Conservation (phyloP, 345 rosid species). For the Arabis hirsuta region DNA sequence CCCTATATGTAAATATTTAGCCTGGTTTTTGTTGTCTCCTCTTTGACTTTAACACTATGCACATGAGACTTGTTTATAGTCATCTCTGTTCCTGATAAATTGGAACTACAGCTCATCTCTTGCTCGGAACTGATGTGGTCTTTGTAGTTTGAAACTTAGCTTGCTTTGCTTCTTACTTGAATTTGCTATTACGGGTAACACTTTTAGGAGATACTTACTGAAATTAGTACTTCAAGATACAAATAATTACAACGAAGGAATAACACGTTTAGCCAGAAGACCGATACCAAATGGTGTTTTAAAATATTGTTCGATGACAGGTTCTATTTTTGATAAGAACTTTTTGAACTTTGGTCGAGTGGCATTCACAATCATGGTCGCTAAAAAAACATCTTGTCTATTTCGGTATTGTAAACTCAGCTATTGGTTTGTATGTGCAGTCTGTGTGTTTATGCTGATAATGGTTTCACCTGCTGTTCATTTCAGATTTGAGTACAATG, state of each 20-base stretch:
- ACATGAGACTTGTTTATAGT: background rate
- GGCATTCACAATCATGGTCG: background rate
- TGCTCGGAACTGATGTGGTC: background rate
- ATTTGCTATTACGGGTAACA: too few relatives aligned
- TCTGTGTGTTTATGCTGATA: background rate
- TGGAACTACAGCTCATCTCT: background rate
- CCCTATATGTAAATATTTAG: background rate
- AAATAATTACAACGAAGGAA: background rate
- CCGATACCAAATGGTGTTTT: background rate
- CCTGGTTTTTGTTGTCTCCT: background rate
- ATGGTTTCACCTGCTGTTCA: slow-evolving; percentile 19
- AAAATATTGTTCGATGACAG: background rate
- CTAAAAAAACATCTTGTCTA: background rate
- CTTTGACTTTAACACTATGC: slow-evolving; percentile 4
- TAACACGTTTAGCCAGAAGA: too few relatives aligned
- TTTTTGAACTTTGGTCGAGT: background rate
- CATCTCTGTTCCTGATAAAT: slow-evolving; percentile 10
- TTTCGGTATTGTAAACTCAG: background rate
- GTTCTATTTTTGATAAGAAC: background rate
- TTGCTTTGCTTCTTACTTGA: background rate
- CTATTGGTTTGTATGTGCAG: background rate
- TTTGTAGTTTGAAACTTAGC: background rate
- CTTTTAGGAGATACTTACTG: background rate
- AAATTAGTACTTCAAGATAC: background rate
- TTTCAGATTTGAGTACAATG: slow-evolving; percentile 79